A percentile compares a stretch with the other conserved stretches of the same genome.
phyloP scores from a whole-genome alignment of 2,329 filamentous ascomycete genomes.

The Aureobasidium melanogenum region DNA sequence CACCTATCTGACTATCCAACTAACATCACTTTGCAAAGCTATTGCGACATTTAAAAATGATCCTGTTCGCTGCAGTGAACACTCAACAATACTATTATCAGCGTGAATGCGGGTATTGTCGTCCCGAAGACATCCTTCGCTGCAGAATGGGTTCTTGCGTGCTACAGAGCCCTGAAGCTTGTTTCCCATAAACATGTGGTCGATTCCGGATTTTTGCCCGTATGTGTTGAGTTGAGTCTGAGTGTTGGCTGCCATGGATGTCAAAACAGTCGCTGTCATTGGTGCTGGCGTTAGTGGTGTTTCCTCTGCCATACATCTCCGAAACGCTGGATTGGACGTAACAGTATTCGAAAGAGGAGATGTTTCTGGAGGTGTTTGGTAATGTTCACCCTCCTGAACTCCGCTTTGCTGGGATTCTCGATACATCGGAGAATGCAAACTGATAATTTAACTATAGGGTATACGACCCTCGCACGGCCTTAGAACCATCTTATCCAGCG shows the following conservation, averaged over 20 bases:
- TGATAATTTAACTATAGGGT: slow-evolving; percentile 29
- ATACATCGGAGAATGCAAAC: background rate
- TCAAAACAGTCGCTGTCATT: slow-evolving; percentile 35
- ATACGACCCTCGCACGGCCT: slow-evolving; percentile 40
- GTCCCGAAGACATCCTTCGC: background rate
- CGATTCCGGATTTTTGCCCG: background rate
- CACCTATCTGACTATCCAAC: background rate
- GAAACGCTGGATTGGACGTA: slow-evolving; percentile 38
- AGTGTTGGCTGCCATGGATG: background rate
- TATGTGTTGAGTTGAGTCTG: background rate
- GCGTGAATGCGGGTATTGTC: background rate
- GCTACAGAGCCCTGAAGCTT: background rate
- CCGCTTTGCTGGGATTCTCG: too few species aligned
- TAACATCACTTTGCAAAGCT: background rate
- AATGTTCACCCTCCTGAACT: too few species aligned
- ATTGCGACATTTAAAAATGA: background rate
- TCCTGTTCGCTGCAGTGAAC: background rate
- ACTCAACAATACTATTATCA: background rate
- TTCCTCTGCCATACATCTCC: slow-evolving; percentile 39
- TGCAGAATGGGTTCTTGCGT: background rate
- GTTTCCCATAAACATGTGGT: background rate
- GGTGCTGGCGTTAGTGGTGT: slow-evolving; percentile 46
- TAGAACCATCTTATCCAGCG: slow-evolving; percentile 41
- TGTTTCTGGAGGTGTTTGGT: slow-evolving; percentile 50
- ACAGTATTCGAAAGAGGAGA: slow-evolving; percentile 46